Evolutionary conservation across 805 yeast species (phyloP).

Genomic region (Starmerella floricola): DNA sequence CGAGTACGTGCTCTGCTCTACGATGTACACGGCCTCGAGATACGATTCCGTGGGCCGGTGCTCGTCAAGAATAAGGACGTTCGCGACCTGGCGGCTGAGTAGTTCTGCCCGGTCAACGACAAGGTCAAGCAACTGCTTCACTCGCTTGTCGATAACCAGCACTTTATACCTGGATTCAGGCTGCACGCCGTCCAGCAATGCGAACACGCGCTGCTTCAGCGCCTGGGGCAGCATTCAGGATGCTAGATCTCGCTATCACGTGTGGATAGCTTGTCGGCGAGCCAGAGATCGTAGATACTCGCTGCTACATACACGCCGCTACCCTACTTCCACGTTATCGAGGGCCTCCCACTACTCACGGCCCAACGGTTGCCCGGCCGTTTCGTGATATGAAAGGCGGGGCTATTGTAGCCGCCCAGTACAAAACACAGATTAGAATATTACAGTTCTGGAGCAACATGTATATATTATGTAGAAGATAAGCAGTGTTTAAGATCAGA

Average conservation of each 20-base stretch:
- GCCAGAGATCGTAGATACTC: background rate
- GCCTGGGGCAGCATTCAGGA: conserved; percentile 9
- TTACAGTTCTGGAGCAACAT: too few species aligned
- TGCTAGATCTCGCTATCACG: background rate
- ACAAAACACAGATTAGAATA: too few species aligned
- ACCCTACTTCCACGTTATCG: too few species aligned
- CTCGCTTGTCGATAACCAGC: conserved; percentile 25
- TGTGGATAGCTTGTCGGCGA: background rate
- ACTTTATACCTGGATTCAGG: conserved; percentile 35
- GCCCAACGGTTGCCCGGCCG: too few species aligned
- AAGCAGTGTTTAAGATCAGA: too few species aligned
- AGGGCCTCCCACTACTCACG: too few species aligned
- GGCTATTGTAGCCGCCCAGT: too few species aligned
- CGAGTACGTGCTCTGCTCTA: conserved; percentile 56
- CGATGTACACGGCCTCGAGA: conserved; percentile 67
- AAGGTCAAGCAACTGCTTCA: conserved; percentile 21
- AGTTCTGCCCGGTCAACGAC: conserved; percentile 33
- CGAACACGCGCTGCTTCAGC: conserved; percentile 25
- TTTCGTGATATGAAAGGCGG: too few species aligned
- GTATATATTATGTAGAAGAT: too few species aligned
- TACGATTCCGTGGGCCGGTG: conserved; percentile 48
- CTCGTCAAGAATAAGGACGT: conserved; percentile 53
- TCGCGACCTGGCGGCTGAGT: conserved; percentile 30
- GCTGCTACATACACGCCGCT: background rate
- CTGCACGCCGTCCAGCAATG: conserved; percentile 32